These are phyloP conservation scores for Pichia sp. DNA, from an alignment of 1,139 yeast species.

Conservation along the genomic window DNA sequence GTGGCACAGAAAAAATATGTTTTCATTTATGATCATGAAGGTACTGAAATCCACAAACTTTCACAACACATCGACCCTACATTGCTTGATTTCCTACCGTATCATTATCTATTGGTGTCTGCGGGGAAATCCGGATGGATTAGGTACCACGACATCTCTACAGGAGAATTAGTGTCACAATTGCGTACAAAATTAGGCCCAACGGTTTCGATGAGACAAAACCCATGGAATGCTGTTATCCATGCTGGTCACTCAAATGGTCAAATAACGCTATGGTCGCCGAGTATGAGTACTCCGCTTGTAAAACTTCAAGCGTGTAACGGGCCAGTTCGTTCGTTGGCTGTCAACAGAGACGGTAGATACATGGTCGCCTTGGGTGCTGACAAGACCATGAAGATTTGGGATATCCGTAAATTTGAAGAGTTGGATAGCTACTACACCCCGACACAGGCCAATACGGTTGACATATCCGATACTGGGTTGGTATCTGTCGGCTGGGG, in stretches of 20 bases:
- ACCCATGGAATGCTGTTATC: constrained; percentile 93
- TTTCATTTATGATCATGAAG: constrained; percentile 85
- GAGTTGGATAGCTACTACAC: constrained; percentile 67
- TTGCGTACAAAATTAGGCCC: constrained; percentile 86
- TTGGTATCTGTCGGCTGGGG: constrained; percentile 89
- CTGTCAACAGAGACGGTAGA: constrained; percentile 86
- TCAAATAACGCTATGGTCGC: constrained; percentile 90
- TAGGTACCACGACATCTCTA: constrained; percentile 92
- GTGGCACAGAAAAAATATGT: constrained; percentile 96
- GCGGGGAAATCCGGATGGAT: constrained; percentile 87
- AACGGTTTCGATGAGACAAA: constrained; percentile 79
- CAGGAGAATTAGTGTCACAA: constrained; percentile 83
- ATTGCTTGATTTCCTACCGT: constrained; percentile 80
- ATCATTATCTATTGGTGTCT: constrained; percentile 81
- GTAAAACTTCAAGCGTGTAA: constrained; percentile 75
- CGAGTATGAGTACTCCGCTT: constrained; percentile 79
- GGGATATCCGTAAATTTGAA: constrained; percentile 88
- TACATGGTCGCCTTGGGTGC: constrained; percentile 94
- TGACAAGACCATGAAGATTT: constrained; percentile 77
- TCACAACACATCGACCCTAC: constrained; percentile 87
- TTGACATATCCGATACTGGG: constrained; percentile 85
- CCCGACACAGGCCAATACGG: constrained; percentile 81
- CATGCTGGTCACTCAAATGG: constrained; percentile 95
- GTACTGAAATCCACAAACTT: constrained; percentile 86
- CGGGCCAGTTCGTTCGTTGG: constrained; percentile 84